Evolutionary conservation across 164 flowering plant genomes (phyloP).

Genomic region (Tetrastigma voinierianum): DNA sequence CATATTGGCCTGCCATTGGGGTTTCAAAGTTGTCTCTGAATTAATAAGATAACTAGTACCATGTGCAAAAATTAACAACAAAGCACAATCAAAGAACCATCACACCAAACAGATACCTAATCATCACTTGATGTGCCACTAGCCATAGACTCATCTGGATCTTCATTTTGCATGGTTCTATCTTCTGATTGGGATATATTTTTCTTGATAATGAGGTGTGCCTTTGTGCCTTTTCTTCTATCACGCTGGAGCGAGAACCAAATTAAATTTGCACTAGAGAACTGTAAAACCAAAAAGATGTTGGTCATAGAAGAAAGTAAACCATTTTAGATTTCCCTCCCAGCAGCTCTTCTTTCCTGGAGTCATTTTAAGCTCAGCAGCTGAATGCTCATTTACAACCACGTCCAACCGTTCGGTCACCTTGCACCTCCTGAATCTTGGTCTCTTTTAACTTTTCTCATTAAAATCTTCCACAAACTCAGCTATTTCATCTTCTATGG

Average conservation of each 20-base stretch:
- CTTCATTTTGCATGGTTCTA: conserved; percentile 37
- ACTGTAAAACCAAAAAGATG: conserved; percentile 1
- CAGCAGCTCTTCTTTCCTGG: conserved; percentile 31
- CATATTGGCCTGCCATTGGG: conserved; percentile 29
- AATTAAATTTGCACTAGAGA: conserved; percentile 14
- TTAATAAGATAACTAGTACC: background rate
- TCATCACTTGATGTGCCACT: conserved; percentile 51
- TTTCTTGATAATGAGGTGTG: conserved; percentile 24
- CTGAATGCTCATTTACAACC: conserved; percentile 29
- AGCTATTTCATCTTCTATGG: conserved; percentile 9
- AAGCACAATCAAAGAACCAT: background rate
- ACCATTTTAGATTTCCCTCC: conserved; percentile 37
- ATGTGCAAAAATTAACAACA: background rate
- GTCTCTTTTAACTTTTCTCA: conserved; percentile 12
- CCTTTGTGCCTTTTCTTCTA: conserved; percentile 29
- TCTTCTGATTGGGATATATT: conserved; percentile 28
- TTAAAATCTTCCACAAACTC: conserved; percentile 19
- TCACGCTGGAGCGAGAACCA: conserved; percentile 26
- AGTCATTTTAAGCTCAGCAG: conserved; percentile 55
- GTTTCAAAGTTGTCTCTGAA: background rate
- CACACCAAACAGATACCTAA: conserved; percentile 42
- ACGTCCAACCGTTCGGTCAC: conserved; percentile 21
- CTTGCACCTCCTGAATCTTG: conserved; percentile 14
- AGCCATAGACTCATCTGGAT: conserved; percentile 42
- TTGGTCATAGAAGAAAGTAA: conserved; percentile 14